A percentile compares a stretch with the other conserved stretches of the same genome.
phyloP scores from a whole-genome alignment of 192 early-diverging fungal genomes.

The Entophlyctis helioformis region DNA sequence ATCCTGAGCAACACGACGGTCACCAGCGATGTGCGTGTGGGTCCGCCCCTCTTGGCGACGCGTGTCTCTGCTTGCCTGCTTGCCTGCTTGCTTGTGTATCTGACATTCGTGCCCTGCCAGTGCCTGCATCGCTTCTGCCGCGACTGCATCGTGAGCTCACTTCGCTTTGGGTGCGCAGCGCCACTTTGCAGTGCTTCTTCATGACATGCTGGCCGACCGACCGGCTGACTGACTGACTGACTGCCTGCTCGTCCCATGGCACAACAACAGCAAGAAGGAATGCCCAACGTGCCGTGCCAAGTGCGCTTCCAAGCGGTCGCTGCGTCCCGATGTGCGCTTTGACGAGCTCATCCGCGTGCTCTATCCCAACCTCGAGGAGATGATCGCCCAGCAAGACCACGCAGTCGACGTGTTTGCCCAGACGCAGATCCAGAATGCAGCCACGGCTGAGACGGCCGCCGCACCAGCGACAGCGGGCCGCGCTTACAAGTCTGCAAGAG shows the following conservation, averaged over 20 bases:
- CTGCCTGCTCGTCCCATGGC: background rate
- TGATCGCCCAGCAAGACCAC: too few relatives aligned
- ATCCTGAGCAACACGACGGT: constrained; percentile 5
- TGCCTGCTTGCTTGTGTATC: background rate
- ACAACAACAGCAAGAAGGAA: constrained; percentile 5
- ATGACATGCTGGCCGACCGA: background rate
- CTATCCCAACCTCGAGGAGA: background rate
- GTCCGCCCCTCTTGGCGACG: background rate
- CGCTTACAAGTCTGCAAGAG: too few relatives aligned
- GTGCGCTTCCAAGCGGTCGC: constrained; percentile 11
- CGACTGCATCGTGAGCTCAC: constrained; percentile 5
- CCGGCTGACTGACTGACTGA: background rate
- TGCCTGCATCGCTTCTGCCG: constrained; percentile 16
- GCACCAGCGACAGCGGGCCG: too few relatives aligned
- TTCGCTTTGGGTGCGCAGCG: constrained; percentile 6
- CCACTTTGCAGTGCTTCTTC: too few relatives aligned
- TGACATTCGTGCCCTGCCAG: background rate
- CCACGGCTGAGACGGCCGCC: too few relatives aligned
- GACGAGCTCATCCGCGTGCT: constrained; percentile 8
- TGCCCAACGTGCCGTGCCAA: constrained; percentile 9
- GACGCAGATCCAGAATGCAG: too few relatives aligned
- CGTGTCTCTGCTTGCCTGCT: background rate
- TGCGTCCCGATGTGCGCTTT: constrained; percentile 11
- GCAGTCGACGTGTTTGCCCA: too few relatives aligned
- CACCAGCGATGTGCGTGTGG: constrained; percentile 5